These are phyloP conservation scores for Huntiella bhutanensis DNA, from an alignment of 2,329 filamentous ascomycete species.

Conservation along the genomic window DNA sequence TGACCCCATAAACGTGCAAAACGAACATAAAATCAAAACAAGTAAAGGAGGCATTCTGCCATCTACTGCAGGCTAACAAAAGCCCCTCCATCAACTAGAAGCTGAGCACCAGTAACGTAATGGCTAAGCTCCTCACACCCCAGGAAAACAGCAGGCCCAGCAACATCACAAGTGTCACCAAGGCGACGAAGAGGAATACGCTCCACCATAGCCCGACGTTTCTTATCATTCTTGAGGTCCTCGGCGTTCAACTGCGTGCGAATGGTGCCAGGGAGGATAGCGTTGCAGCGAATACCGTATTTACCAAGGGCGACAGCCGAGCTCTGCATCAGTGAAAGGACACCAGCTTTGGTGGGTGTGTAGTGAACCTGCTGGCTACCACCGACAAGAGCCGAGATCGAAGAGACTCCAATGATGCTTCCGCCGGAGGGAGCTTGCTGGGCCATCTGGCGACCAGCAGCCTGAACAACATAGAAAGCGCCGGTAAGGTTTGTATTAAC, in stretches of 20 bases:
- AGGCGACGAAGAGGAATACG: slow-evolving; percentile 61
- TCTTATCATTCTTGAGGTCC: slow-evolving; percentile 54
- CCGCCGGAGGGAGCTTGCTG: slow-evolving; percentile 46
- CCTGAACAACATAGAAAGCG: slow-evolving; percentile 71
- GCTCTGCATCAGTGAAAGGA: slow-evolving; percentile 67
- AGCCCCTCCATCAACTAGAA: slow-evolving; percentile 72
- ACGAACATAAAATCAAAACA: no score
- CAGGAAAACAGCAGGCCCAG: slow-evolving; percentile 69
- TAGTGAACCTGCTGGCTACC: slow-evolving; percentile 68
- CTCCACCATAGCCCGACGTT: slow-evolving; percentile 61
- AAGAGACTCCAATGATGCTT: slow-evolving; percentile 59
- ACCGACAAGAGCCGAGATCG: slow-evolving; percentile 57
- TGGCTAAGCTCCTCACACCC: slow-evolving; percentile 60
- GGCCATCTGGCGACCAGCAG: slow-evolving; percentile 69
- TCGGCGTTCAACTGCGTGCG: slow-evolving; percentile 69
- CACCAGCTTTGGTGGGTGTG: slow-evolving; percentile 73
- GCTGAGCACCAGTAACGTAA: slow-evolving; percentile 65
- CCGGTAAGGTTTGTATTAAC: slow-evolving; percentile 68
- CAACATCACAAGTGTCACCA: slow-evolving; percentile 58
- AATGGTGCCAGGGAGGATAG: slow-evolving; percentile 65
- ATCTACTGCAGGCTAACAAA: slow-evolving; percentile 69
- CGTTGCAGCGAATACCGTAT: slow-evolving; percentile 65
- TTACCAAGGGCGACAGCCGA: slow-evolving; percentile 60
- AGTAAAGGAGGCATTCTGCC: no score
- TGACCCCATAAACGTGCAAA: no score